Conservation (phyloP, 2,329 filamentous ascomycete genomes). For the Geosmithia putterillii region DNA sequence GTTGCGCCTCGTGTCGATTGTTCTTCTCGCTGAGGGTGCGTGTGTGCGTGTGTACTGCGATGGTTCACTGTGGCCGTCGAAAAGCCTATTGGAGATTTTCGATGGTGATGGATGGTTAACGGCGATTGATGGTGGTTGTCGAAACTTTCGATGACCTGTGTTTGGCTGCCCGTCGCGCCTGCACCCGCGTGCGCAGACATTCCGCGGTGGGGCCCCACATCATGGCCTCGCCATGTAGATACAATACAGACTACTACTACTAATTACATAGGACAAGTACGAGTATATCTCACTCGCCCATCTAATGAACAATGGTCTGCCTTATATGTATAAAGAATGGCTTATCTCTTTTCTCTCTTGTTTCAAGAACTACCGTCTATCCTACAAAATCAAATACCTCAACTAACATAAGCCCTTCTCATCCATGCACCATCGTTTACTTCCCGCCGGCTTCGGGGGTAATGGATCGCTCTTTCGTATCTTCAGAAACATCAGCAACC, state of each 20-base stretch:
- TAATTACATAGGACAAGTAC: too few relatives aligned
- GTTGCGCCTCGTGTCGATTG: not conserved
- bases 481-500: slow-evolving; percentile 42
- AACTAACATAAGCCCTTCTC: too few relatives aligned
- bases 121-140: not conserved
- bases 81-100: too few relatives aligned
- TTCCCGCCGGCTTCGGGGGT: not conserved
- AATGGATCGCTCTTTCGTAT: slow-evolving; percentile 8
- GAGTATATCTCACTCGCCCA: too few relatives aligned
- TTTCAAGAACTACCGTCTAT: too few relatives aligned
- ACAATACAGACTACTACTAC: too few relatives aligned
- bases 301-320: too few relatives aligned
- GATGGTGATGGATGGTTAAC: not conserved
- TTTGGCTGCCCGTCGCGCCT: not conserved
- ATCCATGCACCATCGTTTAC: not conserved
- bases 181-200: not conserved
- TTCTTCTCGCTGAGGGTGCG: not conserved
- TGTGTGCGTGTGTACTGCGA: not conserved
- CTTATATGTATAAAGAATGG: too few relatives aligned
- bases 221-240: too few relatives aligned
- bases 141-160: not conserved
- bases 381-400: too few relatives aligned
- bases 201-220: not conserved
- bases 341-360: too few relatives aligned
- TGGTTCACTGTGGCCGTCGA: too few relatives aligned